Evolutionary conservation across 768 basidiomycete genomes (phyloP).

Genomic region (Tricholoma furcatifolium): DNA sequence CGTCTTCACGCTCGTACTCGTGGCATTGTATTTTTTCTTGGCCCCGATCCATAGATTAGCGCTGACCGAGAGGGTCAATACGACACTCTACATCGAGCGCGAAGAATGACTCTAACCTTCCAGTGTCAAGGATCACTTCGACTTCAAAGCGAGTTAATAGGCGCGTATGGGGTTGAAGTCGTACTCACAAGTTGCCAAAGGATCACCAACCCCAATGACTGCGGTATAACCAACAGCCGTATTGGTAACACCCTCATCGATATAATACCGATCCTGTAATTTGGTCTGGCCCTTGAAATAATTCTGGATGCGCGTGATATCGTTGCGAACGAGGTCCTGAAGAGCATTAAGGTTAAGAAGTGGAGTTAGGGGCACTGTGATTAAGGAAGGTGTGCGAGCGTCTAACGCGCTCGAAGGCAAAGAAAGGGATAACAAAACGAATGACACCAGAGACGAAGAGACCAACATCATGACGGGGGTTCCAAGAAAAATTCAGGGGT

Average conservation of each 20-base stretch:
- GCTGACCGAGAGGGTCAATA: slow-evolving; percentile 25
- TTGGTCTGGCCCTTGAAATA: background rate
- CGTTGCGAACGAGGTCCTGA: slow-evolving; percentile 46
- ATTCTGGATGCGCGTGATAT: slow-evolving; percentile 46
- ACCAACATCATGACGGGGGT: too few species aligned
- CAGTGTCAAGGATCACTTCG: slow-evolving; percentile 58
- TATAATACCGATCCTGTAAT: slow-evolving; percentile 31
- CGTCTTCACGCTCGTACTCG: slow-evolving; percentile 49
- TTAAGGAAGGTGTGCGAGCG: slow-evolving; percentile 31
- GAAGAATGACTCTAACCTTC: slow-evolving; percentile 32
- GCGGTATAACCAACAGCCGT: slow-evolving; percentile 43
- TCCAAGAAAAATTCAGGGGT: too few species aligned
- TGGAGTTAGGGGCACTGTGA: slow-evolving; percentile 51
- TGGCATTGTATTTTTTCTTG: slow-evolving; percentile 37
- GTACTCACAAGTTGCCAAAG: slow-evolving; percentile 47
- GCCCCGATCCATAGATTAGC: slow-evolving; percentile 76
- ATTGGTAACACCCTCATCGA: slow-evolving; percentile 30
- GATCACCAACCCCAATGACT: slow-evolving; percentile 51
- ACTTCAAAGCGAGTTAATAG: slow-evolving; percentile 31
- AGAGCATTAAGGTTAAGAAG: slow-evolving; percentile 48
- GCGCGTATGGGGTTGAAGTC: background rate
- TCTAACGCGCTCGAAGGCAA: slow-evolving; percentile 43
- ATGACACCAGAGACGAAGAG: slow-evolving; percentile 36
- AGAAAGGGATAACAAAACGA: slow-evolving; percentile 43
- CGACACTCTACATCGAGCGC: background rate